A percentile compares a stretch with the other conserved stretches of the same genome.
Conservation (phyloP, 805 yeast genomes). For the Candida koratica region DNA sequence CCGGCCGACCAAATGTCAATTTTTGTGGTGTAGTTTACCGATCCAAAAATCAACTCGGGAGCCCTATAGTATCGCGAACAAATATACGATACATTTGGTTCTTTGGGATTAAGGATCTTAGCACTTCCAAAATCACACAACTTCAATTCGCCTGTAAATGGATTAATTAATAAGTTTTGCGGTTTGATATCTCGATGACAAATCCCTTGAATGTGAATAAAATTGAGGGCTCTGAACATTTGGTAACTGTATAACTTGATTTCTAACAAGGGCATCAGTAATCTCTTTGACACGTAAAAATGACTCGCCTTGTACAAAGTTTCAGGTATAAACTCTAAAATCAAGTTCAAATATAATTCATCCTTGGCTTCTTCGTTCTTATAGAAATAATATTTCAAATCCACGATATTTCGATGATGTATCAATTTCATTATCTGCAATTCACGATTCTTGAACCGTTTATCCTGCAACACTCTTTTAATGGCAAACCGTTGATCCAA, state of each 20-base stretch:
- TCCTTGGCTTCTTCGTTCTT: slow-evolving; percentile 67
- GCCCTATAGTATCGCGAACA: slow-evolving; percentile 97
- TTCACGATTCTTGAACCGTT: slow-evolving; percentile 90
- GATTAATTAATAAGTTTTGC: slow-evolving; percentile 83
- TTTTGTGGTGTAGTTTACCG: slow-evolving; percentile 92
- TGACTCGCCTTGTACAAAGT: slow-evolving; percentile 88
- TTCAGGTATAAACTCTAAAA: slow-evolving; percentile 92
- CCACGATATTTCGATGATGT: slow-evolving; percentile 82
- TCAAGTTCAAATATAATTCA: slow-evolving; percentile 83
- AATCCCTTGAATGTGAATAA: slow-evolving; percentile 71
- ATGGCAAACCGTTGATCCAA: slow-evolving; percentile 83
- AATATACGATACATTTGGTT: slow-evolving; percentile 93
- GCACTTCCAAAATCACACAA: slow-evolving; percentile 97
- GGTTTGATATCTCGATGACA: slow-evolving; percentile 96
- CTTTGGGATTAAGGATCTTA: slow-evolving; percentile 80
- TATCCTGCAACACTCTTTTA: slow-evolving; percentile 94
- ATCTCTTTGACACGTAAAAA: slow-evolving; percentile 68
- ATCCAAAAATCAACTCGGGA: slow-evolving; percentile 96
- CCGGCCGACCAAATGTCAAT: slow-evolving; percentile 98
- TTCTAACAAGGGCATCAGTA: slow-evolving; percentile 84
- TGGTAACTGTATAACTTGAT: slow-evolving; percentile 81
- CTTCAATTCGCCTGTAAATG: slow-evolving; percentile 77
- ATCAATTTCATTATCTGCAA: slow-evolving; percentile 91
- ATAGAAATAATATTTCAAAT: slow-evolving; percentile 81
- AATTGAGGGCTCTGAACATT: slow-evolving; percentile 70